A percentile compares a stretch with the other conserved stretches of the same genome.
Evolutionary conservation across 2,329 filamentous ascomycete genomes (phyloP).

Genomic region (Colletotrichum camelliae): DNA sequence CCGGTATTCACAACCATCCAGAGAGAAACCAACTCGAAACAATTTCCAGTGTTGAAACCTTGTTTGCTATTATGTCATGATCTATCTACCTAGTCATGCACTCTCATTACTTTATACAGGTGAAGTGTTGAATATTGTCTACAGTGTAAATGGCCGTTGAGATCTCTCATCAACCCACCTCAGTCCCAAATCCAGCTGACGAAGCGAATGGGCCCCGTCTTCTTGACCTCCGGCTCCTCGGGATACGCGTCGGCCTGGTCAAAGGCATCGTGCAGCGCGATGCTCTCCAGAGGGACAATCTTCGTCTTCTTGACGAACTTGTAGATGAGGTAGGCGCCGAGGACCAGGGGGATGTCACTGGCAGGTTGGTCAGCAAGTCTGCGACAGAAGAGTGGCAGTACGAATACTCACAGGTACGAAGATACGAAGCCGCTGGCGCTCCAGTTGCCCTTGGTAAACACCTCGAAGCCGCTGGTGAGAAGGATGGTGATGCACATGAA

Average conservation of each 20-base stretch:
- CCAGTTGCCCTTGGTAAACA: conserved; percentile 68
- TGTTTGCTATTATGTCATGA: background rate
- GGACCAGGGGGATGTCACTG: conserved; percentile 66
- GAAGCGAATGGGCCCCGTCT: conserved; percentile 30
- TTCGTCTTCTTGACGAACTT: conserved; percentile 70
- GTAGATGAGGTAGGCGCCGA: conserved; percentile 64
- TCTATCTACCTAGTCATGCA: background rate
- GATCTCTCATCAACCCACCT: background rate
- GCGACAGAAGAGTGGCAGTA: conserved; percentile 52
- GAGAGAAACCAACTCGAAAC: background rate
- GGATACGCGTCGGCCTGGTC: conserved; percentile 45
- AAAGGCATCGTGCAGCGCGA: conserved; percentile 59
- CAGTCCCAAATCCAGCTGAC: conserved; percentile 44
- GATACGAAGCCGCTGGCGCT: conserved; percentile 64
- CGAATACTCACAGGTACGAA: conserved; percentile 67
- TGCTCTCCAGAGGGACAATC: conserved; percentile 52
- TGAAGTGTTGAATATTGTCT: background rate
- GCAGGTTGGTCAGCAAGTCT: conserved; percentile 41
- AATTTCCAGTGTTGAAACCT: background rate
- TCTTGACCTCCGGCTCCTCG: conserved; percentile 32
- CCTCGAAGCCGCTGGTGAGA: conserved; percentile 72
- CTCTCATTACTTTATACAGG: background rate
- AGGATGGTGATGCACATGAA: conserved; percentile 68
- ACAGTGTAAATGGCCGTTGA: background rate
- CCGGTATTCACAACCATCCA: fast-evolving